Evolutionary conservation across 768 basidiomycete species (phyloP), one percentile per base, ranked within the genome.

Genomic region (Trametes cingulata): DNA sequence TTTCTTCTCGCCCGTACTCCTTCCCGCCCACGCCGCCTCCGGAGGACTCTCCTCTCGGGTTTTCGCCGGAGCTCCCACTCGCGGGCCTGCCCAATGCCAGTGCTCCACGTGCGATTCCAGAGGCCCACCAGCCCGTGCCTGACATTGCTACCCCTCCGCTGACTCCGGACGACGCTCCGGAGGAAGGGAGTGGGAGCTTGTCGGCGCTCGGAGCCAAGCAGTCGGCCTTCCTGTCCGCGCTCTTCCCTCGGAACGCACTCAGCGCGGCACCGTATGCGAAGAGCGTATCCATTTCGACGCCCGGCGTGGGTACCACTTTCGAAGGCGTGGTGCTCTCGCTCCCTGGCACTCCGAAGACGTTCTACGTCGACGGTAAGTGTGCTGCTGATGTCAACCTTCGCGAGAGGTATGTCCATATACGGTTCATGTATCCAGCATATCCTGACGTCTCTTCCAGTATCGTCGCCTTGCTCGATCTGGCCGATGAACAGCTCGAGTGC

Each of bases 351-450:
- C 75, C 85, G 42, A 91, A 84, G 77, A 92, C 90, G 12, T 78
- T 95, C 20, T 95, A 92, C 68, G 88, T 95, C 43, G 87, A 91
- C 69, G 89, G 90, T 63, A 91, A 93, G 78, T 88, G 84, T 65
- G 89, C 91, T 33, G 84, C 88, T 57, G 80, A 84, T 25, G 87
- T 93, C 68, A 88, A 85, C 71, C 77, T 95, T 43, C 82, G 91
- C 64, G 91, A 94, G 80, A 92, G 92, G 91, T 91, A 66, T 41
- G 74, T 70, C 57, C 51, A 56, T 53, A 62, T 49, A 48, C 22
- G n/a, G n/a, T n/a, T n/a, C n/a, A n/a, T n/a, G n/a, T n/a, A n/a
- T n/a, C n/a, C n/a, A n/a, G n/a, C 51, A 43, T 36, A 58, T 48
- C 24, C 36, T 62, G 52, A 64, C 59, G n/a, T 42, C 56, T 37